A percentile compares a stretch with the other conserved stretches of the same genome.
Conservation (phyloP, 164 flowering plant species). For the Taxillus chinensis region DNA sequence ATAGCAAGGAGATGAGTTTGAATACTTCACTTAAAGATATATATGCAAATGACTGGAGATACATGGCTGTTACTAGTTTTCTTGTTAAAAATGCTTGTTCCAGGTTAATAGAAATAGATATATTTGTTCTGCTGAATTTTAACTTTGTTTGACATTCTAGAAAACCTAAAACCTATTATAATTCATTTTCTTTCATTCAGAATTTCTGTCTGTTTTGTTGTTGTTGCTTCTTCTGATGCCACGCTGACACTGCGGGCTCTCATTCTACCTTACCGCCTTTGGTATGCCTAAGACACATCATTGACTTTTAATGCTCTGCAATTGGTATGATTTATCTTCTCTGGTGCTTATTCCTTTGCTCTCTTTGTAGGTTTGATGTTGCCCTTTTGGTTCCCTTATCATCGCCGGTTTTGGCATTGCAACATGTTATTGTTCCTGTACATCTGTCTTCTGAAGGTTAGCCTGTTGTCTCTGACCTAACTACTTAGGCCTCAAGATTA, state of each 20-base stretch:
- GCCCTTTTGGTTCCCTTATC: constrained; percentile 55
- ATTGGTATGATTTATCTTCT: background rate
- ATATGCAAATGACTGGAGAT: constrained; percentile 91
- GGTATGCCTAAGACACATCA: constrained; percentile 32
- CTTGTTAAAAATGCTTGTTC: constrained; percentile 53
- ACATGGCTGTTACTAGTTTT: constrained; percentile 90
- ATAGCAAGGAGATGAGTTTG: constrained; percentile 13
- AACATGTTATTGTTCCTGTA: constrained; percentile 57
- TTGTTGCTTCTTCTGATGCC: constrained; percentile 91
- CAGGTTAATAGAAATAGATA: constrained; percentile 33
- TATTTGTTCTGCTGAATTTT: background rate
- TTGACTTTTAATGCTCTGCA: background rate
- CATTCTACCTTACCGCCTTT: constrained; percentile 65
- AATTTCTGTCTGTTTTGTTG: constrained; percentile 68
- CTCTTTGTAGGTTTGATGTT: constrained; percentile 79
- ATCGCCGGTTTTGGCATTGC: constrained; percentile 78
- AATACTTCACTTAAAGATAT: constrained; percentile 20
- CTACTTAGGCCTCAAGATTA: too few relatives aligned
- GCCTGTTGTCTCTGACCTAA: constrained; percentile 7
- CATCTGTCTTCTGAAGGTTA: constrained; percentile 33
- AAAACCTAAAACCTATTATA: background rate
- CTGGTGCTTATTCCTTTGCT: background rate
- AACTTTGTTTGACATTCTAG: background rate
- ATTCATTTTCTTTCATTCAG: constrained; percentile 25
- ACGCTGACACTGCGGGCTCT: constrained; percentile 79